Evolutionary conservation across 1,284 basidiomycete genomes (phyloP).

Genomic region (Somion occarium): DNA sequence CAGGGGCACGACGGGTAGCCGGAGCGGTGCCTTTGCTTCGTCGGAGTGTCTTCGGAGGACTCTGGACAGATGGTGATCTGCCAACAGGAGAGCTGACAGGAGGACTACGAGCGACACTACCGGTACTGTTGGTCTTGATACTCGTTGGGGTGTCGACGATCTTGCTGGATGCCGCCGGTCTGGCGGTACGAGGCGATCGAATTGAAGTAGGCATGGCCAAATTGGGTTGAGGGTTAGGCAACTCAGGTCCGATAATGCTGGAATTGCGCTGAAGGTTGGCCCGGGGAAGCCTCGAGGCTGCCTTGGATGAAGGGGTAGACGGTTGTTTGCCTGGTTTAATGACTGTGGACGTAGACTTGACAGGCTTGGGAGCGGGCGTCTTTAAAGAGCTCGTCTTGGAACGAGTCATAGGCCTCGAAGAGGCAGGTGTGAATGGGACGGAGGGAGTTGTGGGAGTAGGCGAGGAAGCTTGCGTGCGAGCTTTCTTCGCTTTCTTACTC

Average conservation of each 20-base stretch:
- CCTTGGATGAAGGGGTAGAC: slow-evolving; percentile 3
- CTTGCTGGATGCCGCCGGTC: slow-evolving; percentile 1
- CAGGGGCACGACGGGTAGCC: slow-evolving; percentile 23
- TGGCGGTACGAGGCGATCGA: slow-evolving; percentile 2
- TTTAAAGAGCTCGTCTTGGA: not conserved
- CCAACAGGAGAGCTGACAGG: slow-evolving; percentile 5
- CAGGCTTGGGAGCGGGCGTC: not conserved
- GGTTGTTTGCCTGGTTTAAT: not conserved
- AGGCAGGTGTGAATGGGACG: not conserved
- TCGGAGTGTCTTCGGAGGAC: slow-evolving; percentile 15
- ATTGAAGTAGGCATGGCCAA: slow-evolving; percentile 11
- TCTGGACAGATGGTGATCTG: slow-evolving; percentile 2
- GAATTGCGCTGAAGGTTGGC: slow-evolving; percentile 53
- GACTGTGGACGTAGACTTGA: not conserved
- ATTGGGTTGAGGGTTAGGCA: slow-evolving; percentile 22
- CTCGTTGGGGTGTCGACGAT: not conserved
- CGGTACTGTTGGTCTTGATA: not conserved
- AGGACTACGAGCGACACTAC: not conserved
- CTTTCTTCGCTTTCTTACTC: slow-evolving; percentile 56
- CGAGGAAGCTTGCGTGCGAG: slow-evolving; percentile 40
- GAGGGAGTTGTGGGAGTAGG: slow-evolving; percentile 21
- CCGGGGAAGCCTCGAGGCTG: slow-evolving; percentile 17
- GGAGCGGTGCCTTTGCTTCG: slow-evolving; percentile 21
- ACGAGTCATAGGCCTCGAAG: slow-evolving; percentile 12
- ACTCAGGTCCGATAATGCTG: slow-evolving; percentile 51